These are phyloP conservation scores for Clitoria ternatea DNA, from an alignment of 306 rosid species.

Conservation along the genomic window DNA sequence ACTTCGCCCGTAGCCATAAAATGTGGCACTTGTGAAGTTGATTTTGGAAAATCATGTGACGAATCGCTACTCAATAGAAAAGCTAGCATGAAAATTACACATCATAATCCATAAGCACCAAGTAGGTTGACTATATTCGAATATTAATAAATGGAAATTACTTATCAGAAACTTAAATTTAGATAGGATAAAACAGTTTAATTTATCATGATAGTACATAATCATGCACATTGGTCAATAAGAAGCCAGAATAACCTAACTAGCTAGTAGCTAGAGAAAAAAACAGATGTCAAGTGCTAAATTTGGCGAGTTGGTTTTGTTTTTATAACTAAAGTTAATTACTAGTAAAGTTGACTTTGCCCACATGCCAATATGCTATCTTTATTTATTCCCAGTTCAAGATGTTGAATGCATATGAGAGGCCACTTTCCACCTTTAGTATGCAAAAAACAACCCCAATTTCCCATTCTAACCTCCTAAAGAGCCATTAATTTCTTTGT, in stretches of 20 bases:
- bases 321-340: not conserved
- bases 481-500: too few species aligned
- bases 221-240: not conserved
- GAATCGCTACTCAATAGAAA: not conserved
- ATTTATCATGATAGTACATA: not conserved
- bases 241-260: not conserved
- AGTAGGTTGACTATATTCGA: not conserved
- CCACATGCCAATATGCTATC: not conserved
- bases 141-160: too few species aligned
- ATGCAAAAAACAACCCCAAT: not conserved
- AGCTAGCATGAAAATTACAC: not conserved
- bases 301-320: slow-evolving; percentile 3
- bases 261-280: not conserved
- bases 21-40: not conserved
- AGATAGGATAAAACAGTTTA: not conserved
- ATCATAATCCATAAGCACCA: not conserved
- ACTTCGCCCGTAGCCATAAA: not conserved
- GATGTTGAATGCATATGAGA: slow-evolving; percentile 10
- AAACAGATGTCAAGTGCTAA: not conserved
- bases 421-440: not conserved
- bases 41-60: not conserved
- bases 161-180: not conserved
- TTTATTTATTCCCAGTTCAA: not conserved
- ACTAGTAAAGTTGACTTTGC: slow-evolving; percentile 24
- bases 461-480: slow-evolving; percentile 9